phyloP scores from a whole-genome alignment of 2,329 filamentous ascomycete genomes.

The Cladosporium sp. region DNA sequence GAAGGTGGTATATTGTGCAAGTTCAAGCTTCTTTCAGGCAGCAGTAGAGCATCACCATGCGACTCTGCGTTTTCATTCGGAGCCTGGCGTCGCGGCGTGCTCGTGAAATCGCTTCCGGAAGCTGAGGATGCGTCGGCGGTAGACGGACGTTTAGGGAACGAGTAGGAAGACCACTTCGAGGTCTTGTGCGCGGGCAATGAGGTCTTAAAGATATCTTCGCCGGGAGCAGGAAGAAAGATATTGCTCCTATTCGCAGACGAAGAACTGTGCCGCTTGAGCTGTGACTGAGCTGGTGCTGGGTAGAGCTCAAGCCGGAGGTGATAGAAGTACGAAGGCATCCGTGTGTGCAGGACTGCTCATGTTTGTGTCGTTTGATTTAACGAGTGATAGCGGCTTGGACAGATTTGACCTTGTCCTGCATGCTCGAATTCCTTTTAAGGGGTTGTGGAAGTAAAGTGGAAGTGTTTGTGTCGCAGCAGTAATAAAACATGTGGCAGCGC shows the following conservation, averaged over 20 bases:
- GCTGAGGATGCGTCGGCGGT: slow-evolving; percentile 3
- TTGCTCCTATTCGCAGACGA: not conserved
- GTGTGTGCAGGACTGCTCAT: slow-evolving; percentile 2
- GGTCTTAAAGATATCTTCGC: slow-evolving; percentile 43
- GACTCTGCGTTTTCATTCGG: slow-evolving; percentile 19
- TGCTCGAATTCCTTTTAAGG: too few relatives aligned
- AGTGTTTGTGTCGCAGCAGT: too few relatives aligned
- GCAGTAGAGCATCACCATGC: slow-evolving; percentile 32
- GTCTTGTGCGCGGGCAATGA: slow-evolving; percentile 40
- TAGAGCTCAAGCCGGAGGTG: slow-evolving; percentile 59
- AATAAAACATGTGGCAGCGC: too few relatives aligned
- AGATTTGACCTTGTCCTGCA: too few relatives aligned
- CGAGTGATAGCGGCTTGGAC: too few relatives aligned
- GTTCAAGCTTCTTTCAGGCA: slow-evolving; percentile 32
- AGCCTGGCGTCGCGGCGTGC: slow-evolving; percentile 8
- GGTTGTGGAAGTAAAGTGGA: too few relatives aligned
- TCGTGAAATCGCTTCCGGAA: slow-evolving; percentile 8
- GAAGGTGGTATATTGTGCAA: slow-evolving; percentile 30
- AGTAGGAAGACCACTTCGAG: slow-evolving; percentile 33
- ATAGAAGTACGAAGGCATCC: slow-evolving; percentile 52
- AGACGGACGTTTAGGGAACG: slow-evolving; percentile 11
- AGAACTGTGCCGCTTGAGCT: not conserved
- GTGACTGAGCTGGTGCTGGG: slow-evolving; percentile 29
- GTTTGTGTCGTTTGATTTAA: not conserved
- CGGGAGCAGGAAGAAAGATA: slow-evolving; percentile 37